A percentile compares a stretch with the other conserved stretches of the same genome.
These are phyloP conservation scores for Gryganskiella cystojenkinii DNA, from an alignment of 192 early-diverging fungal genomes.

Conservation along the genomic window DNA sequence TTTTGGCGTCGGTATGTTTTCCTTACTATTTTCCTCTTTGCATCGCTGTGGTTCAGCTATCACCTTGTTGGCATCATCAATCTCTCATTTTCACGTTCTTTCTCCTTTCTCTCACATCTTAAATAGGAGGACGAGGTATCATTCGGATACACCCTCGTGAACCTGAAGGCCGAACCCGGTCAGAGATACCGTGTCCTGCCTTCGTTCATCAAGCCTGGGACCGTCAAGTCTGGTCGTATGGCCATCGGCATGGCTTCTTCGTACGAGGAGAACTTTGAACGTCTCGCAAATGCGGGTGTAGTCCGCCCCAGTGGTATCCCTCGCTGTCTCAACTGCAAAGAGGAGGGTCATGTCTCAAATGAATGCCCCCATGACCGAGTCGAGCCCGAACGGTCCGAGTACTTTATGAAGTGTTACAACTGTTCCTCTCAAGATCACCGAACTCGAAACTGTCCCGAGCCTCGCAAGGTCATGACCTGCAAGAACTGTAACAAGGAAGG, in stretches of 20 bases:
- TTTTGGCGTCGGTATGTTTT: constrained; percentile 23
- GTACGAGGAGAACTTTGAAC: constrained; percentile 33
- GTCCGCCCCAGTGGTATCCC: constrained; percentile 42
- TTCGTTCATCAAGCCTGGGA: constrained; percentile 39
- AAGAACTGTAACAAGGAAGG: constrained; percentile 61
- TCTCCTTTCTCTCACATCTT: neutral
- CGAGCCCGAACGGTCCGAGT: constrained; percentile 25
- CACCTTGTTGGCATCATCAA: neutral
- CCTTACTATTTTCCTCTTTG: neutral
- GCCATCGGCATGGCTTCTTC: constrained; percentile 26
- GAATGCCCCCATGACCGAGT: constrained; percentile 52
- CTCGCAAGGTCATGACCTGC: constrained; percentile 51
- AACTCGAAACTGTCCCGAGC: constrained; percentile 59
- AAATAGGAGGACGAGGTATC: constrained; percentile 19
- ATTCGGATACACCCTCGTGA: constrained; percentile 49
- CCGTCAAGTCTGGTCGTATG: constrained; percentile 36
- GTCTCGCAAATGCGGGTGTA: constrained; percentile 20
- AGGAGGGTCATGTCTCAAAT: constrained; percentile 58
- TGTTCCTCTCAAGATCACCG: constrained; percentile 57
- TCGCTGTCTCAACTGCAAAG: constrained; percentile 60
- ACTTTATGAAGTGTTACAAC: constrained; percentile 58
- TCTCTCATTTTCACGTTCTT: neutral
- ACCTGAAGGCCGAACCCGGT: constrained; percentile 21
- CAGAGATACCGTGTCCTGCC: constrained; percentile 36
- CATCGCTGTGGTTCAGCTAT: neutral